Conservation (phyloP, 2,329 filamentous ascomycete genomes). For the Xylariaceae sp. region DNA sequence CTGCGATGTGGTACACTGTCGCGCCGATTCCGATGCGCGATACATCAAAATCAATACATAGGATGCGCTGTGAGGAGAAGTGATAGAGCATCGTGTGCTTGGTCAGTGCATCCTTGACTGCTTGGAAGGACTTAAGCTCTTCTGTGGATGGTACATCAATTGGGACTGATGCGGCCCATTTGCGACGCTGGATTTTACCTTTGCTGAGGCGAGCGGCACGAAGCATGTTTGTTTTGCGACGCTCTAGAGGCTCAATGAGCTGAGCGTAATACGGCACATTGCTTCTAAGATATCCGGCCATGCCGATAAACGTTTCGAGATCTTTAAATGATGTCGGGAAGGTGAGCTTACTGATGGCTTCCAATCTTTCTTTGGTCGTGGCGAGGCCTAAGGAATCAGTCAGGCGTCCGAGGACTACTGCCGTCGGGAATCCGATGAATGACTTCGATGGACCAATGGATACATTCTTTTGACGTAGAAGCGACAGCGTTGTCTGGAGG, state of each 20-base stretch:
- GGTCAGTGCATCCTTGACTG: neutral
- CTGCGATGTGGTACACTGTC: neutral
- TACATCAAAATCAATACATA: neutral
- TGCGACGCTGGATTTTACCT: neutral
- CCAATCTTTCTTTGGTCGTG: neutral
- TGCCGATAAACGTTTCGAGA: neutral
- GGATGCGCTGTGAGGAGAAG: neutral
- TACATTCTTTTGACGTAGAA: neutral
- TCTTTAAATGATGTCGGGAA: neutral
- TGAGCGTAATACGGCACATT: neutral
- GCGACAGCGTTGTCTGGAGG: neutral
- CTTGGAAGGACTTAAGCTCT: neutral
- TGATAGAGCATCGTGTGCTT: neutral
- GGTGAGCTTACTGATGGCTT: neutral
- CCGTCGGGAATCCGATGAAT: neutral
- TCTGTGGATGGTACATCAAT: neutral
- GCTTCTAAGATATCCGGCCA: neutral
- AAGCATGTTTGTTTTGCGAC: neutral
- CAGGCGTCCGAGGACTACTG: neutral
- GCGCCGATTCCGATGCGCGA: neutral
- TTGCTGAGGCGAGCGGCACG: neutral
- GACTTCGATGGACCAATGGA: neutral
- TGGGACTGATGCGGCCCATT: neutral
- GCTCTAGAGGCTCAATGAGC: neutral
- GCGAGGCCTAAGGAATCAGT: neutral